Evolutionary conservation across 805 yeast genomes (phyloP), one percentile per base, ranked within the genome.

Genomic region (Nakazawaea ambrosiae): DNA sequence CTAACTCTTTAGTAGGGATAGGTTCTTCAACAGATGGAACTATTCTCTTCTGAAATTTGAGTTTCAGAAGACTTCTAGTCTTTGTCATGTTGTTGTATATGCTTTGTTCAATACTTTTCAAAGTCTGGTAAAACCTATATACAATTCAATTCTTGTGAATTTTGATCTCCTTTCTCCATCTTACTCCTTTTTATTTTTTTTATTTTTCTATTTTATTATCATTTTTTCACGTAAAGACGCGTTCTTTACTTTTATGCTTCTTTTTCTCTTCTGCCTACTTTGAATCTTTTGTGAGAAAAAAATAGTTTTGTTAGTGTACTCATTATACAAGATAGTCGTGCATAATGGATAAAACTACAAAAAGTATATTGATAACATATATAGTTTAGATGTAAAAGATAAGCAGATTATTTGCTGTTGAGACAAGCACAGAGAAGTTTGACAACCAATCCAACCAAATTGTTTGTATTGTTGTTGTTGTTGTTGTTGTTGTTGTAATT

Each of bases 1-100:
- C 50, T 1, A 83, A 66, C 27, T 78, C 87, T 47, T 78, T 78
- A 3, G 79, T 65, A 0, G 85, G 54, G 9, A 85, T 76, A 0
- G 78, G 74, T 22, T 68, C 65, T 15, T 66, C 65, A 0, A 76
- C 67, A 2, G 81, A 67, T 1, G 89, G 70, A 5, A 83, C 49
- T 14, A 84, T 66, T 12, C 63, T 55, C 50, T 68, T 63, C 39
- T 63, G 57, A 49, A 70, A 71, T 44, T 54, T 51, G 24, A 38
- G 26, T 28, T 20, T 27, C 12, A 37, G 37, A n/a, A 14, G 16
- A 6, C 10, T 22, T n/a, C n/a, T n/a, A n/a, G n/a, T n/a, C n/a
- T n/a, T n/a, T n/a, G n/a, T n/a, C n/a, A n/a, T n/a, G n/a, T n/a
- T n/a, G n/a, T n/a, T n/a, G n/a, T n/a, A n/a, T n/a, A n/a, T n/a